Evolutionary conservation across 2,329 filamentous ascomycete species (phyloP), one percentile per base, ranked within the genome.

Genomic region (Hymenotorrendiella dingleyae): DNA sequence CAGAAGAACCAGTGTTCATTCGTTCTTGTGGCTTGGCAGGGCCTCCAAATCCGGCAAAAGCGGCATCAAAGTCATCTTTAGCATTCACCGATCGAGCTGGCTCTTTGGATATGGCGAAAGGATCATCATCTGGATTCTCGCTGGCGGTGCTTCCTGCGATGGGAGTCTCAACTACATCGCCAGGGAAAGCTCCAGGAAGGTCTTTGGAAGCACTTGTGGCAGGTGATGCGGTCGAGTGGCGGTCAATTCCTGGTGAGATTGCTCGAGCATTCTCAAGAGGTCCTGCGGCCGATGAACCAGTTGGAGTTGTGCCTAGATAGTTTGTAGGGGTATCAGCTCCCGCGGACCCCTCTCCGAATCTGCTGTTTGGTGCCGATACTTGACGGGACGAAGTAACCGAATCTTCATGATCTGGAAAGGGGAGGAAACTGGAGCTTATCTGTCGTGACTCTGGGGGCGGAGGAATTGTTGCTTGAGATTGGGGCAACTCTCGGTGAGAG

Each of bases 41-140:
- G 26, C 34, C 49, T 29, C 71, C 71, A 55, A 93, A 91, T 43
- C 81, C 82, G 32, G 84, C 85, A 68, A 94, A 94, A 2, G 87
- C 87, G 47, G 82, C 81, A 59, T 94, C 87, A 54, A 94, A 93
- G 55, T 93, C 87, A 37, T 86, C 81, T 66, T 88, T 88, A 29
- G 80, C 63, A 19, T 65, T 63, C 30, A 58, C 59, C 23, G 67
- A 69, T 54, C 71, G 69, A 38, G 61, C 56, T 33, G 63, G 64
- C 19, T 54, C 77, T 63, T 78, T 80, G 41, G 69, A 70, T 44
- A 73, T 62, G 21, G 67, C 66, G 45, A 82, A 82, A 6, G 76
- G 70, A 52, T 78, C 75, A 33, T 60, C 59, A 36, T 65, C 66
- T 54, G 66, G 67, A 46, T 67, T 61, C 44, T 71, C 67, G 53